Evolutionary conservation across 495 filamentous ascomycete species (phyloP), one percentile per base, ranked within the genome.

Genomic region (Tuber brumale): DNA sequence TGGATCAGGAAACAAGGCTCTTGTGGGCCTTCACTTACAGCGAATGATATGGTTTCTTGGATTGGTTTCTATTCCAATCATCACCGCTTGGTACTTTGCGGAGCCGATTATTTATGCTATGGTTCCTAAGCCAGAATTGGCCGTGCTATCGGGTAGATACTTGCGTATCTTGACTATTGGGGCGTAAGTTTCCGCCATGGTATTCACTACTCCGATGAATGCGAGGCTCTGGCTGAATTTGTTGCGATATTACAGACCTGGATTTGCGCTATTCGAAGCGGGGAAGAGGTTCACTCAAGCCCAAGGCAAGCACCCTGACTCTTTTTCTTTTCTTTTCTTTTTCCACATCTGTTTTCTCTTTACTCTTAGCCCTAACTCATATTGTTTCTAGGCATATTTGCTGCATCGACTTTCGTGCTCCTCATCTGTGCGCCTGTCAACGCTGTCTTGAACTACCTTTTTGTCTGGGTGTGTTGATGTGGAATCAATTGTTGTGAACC

Each of bases 211-310:
- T 16, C 39, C 44, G 41, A 35, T 31, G 5, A 7, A 14, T 18
- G 57, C 27, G 57, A 57, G 57, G 57, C 27, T 35, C 57, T 19
- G 5, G 57, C 57, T 66, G 7, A 66, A 14, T 31, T 66, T 16
- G 27, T 66, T 19, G 14, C 6, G 41, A 10, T 39, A 9, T 31
- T 37, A 45, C 9, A 77, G 79, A 27, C 91, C 91, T 12, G 92
- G 90, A 0, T 91, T 90, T 81, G 89, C 90, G 0, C 85, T 85
- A 3, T 92, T 93, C 80, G 91, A 93, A 80, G 87, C 86, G 74
- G 90, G 89, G 16, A 93, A 93, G 82, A 86, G 91, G 43, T 93
- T 90, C 79, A 85, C 92, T 23, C 91, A 93, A 83, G 90, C 92
- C 1, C 92, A 93, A 78, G 91, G 92, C 43, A 76, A 35, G 57